phyloP scores from a whole-genome alignment of 768 basidiomycete species.

The Collybiopsis confluens region DNA sequence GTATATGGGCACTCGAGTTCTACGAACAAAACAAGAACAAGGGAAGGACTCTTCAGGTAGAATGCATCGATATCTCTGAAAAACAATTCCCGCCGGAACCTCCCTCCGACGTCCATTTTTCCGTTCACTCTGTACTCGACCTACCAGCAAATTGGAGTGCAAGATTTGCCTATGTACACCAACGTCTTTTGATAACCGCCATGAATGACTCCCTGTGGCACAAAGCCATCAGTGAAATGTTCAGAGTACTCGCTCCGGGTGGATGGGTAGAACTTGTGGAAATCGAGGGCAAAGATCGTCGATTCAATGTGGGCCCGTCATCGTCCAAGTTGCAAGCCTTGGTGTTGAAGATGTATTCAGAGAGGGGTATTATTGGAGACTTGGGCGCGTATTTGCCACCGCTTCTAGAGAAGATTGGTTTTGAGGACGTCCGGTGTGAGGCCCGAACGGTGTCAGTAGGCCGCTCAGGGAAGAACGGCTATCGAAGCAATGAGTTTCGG shows the following conservation, averaged over 20 bases:
- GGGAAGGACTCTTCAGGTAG: not conserved
- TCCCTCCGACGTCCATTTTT: not conserved
- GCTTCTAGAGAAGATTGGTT: not conserved
- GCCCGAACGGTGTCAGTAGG: not conserved
- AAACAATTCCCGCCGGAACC: not conserved
- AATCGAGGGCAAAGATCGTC: not conserved
- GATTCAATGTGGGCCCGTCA: not conserved
- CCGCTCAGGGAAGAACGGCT: not conserved
- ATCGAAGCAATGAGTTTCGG: not conserved
- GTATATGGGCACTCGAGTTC: slow-evolving; percentile 2
- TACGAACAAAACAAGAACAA: not conserved
- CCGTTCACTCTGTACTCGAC: not conserved
- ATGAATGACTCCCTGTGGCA: not conserved
- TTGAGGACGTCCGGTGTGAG: not conserved
- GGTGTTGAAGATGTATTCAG: not conserved
- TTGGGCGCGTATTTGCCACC: not conserved
- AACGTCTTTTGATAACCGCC: not conserved
- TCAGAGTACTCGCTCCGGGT: not conserved
- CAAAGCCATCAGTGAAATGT: not conserved
- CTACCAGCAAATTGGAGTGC: not conserved
- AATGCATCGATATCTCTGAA: not conserved
- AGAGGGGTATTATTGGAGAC: not conserved
- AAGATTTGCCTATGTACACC: not conserved
- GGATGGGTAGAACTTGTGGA: not conserved
- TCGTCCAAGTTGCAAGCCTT: not conserved